A percentile compares a stretch with the other conserved stretches of the same genome.
Conservation (phyloP, 1,284 basidiomycete species). For the Trichosporon ovoides region DNA sequence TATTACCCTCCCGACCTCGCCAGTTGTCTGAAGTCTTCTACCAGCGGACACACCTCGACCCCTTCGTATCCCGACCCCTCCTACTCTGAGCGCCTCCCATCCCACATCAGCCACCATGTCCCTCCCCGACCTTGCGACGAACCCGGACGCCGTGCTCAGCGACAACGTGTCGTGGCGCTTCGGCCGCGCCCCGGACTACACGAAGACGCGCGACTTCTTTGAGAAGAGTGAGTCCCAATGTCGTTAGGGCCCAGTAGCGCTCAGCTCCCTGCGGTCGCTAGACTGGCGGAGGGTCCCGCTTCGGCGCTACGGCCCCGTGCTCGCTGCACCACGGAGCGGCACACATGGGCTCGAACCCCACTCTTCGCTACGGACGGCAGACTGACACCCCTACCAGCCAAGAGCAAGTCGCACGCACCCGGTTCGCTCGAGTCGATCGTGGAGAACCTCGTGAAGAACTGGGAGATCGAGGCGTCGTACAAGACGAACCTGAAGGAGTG, state of each 20-base stretch:
- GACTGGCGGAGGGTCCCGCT: neutral
- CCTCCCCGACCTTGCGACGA: slow-evolving; percentile 17
- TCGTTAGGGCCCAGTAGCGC: neutral
- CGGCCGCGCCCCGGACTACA: slow-evolving; percentile 15
- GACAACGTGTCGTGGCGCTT: slow-evolving; percentile 18
- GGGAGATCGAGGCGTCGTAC: slow-evolving; percentile 22
- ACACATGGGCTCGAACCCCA: too few relatives aligned
- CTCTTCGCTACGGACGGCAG: neutral
- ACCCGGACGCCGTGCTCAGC: slow-evolving; percentile 18
- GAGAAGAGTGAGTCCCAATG: slow-evolving; percentile 12
- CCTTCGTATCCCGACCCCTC: neutral
- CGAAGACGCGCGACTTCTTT: slow-evolving; percentile 15
- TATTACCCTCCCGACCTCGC: neutral
- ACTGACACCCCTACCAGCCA: slow-evolving; percentile 9
- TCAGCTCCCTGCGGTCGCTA: neutral
- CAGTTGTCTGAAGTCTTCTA: too few relatives aligned
- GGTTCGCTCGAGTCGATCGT: slow-evolving; percentile 18
- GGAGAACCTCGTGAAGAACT: slow-evolving; percentile 22
- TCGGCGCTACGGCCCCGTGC: neutral
- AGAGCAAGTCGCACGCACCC: slow-evolving; percentile 11
- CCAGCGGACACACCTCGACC: neutral
- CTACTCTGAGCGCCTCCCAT: neutral
- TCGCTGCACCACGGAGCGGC: neutral
- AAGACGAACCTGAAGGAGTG: slow-evolving; percentile 21
- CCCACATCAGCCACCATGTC: slow-evolving; percentile 1